Percentiles rank a stretch among this genome's conserved stretches.
Conservation (phyloP, 768 basidiomycete genomes). For the Lentinula sp. region DNA sequence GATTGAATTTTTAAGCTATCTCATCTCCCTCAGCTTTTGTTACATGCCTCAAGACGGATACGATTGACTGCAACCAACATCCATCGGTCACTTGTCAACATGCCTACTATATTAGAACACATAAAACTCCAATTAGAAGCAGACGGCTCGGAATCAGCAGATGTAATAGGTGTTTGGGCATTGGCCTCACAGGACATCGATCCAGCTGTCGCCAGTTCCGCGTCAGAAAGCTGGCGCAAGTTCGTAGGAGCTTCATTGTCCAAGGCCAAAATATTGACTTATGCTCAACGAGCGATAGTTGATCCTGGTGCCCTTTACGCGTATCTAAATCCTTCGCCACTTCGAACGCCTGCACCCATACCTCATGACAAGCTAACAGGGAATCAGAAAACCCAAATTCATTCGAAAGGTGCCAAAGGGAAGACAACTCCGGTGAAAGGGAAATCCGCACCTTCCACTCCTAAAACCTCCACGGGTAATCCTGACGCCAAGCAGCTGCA, state of each 20-base stretch:
- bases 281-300: conserved; percentile 48
- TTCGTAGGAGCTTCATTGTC: conserved; percentile 18
- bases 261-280: conserved; percentile 35
- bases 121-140: conserved; percentile 24
- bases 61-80: conserved; percentile 53
- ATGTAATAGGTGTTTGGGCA: conserved; percentile 67
- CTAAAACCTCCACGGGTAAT: conserved; percentile 21
- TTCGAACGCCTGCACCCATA: conserved; percentile 30
- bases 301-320: conserved; percentile 56
- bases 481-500: conserved; percentile 31
- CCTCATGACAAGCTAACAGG: conserved; percentile 11
- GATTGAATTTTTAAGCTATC: conserved; percentile 52
- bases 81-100: conserved; percentile 60
- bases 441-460: conserved; percentile 8
- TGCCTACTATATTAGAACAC: conserved; percentile 40
- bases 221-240: conserved; percentile 49
- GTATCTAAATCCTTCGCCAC: conserved; percentile 55
- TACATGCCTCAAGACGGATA: conserved; percentile 76
- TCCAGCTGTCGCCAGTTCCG: conserved; percentile 45
- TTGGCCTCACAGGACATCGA: conserved; percentile 71
- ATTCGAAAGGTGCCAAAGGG: neutral
- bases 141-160: conserved; percentile 33
- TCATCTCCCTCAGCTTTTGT: conserved; percentile 75
- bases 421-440: conserved; percentile 22
- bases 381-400: neutral